phyloP scores from a whole-genome alignment of 306 rosid genomes.

The Albizia julibrissin region DNA sequence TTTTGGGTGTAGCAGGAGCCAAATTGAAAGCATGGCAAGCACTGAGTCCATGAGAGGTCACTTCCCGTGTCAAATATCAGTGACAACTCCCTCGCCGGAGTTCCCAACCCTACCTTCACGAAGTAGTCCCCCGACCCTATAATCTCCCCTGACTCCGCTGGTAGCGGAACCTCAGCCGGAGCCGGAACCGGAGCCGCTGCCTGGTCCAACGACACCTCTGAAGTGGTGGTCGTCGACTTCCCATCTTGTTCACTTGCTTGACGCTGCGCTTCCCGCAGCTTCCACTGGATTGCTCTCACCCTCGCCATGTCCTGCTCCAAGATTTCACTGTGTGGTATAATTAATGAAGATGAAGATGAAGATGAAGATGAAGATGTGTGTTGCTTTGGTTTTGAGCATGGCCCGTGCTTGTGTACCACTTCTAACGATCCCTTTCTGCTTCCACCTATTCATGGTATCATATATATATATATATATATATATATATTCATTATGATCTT shows the following conservation, averaged over 20 bases:
- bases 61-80: slow-evolving; percentile 78
- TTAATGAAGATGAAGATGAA: not conserved
- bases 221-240: too few species aligned
- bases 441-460: slow-evolving; percentile 26
- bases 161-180: slow-evolving; percentile 27
- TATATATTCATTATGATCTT: too few species aligned
- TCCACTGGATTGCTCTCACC: slow-evolving; percentile 42
- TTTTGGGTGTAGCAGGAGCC: slow-evolving; percentile 53
- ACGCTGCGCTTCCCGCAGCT: not conserved
- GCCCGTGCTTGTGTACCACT: slow-evolving; percentile 64
- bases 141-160: slow-evolving; percentile 53
- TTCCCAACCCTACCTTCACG: slow-evolving; percentile 64
- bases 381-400: slow-evolving; percentile 43
- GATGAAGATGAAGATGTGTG: slow-evolving; percentile 15
- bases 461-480: too few species aligned
- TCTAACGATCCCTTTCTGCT: slow-evolving; percentile 37
- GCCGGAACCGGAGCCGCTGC: not conserved
- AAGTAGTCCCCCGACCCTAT: slow-evolving; percentile 61
- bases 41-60: slow-evolving; percentile 83
- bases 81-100: slow-evolving; percentile 49
- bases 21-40: slow-evolving; percentile 52
- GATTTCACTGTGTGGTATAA: not conserved
- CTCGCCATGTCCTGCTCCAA: slow-evolving; percentile 39
- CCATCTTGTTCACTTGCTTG: not conserved
- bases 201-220: slow-evolving; percentile 1